Base-by-base conservation (phyloP, 2,329 filamentous ascomycete species). In the Diplodia sapinea region DNA sequence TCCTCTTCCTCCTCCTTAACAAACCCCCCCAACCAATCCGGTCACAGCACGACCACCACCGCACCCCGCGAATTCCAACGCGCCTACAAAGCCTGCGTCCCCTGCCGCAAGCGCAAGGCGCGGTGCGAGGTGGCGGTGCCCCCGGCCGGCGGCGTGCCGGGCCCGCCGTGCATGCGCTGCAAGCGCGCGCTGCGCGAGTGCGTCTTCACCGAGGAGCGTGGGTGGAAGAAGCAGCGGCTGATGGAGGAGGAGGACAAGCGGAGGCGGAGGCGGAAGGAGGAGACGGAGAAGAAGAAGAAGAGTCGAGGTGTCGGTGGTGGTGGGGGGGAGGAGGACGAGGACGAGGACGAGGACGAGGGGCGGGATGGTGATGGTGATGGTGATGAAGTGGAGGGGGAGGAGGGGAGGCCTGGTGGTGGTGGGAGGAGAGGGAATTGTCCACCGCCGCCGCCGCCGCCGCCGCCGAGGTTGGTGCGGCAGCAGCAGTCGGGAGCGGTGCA, bases 41-140 rank as follows among this genome's bases (percentile, higher is more conserved):
- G 23, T 23, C 23, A n/a, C n/a, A n/a, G n/a, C n/a, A n/a, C n/a
- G n/a, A n/a, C n/a, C n/a, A n/a, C 57, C 1, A 6, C 38, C 38
- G 4, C 50, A 9, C 3, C 50, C 36, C 62, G 55, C 31, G 54
- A 66, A 4, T 84, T 83, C 73, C 82, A 85, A 74, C 82, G 83
- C 69, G 82, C 83, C 47, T 85, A 85, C 80, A 85, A 85, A 74
- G 83, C 83, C 26, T 85, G 83, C 73, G 80, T 84, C 68, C 80
- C 82, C 68, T 85, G 83, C 71, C 82, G 83, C 62, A 81, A 83
- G 71, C 79, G 82, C 64, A 85, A 85, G 75, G 82, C 83, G 62
- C 84, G 83, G 74, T 85, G 83, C 70, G 82, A 85, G 49, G 73
- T 84, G 31, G 79, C 79, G 12, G 79, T 78, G 4, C 74, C 51